A percentile compares a stretch with the other conserved stretches of the same genome.
phyloP scores from a whole-genome alignment of 805 yeast species.

The Monosporozyma yasuniensis region DNA sequence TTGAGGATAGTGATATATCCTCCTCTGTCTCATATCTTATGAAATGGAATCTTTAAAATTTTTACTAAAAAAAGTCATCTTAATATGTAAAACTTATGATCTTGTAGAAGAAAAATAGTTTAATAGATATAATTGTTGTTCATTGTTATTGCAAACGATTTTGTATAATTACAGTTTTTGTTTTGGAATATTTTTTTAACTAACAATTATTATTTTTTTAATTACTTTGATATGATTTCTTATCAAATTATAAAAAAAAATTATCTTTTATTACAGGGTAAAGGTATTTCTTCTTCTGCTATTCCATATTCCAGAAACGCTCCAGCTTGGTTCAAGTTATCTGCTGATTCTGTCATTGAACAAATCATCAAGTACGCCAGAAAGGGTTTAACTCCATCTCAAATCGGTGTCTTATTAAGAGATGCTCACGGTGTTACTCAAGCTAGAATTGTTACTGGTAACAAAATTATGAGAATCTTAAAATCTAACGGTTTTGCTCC shows the following conservation, averaged over 20 bases:
- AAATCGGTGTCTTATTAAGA: slow-evolving; percentile 98
- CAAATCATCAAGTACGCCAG: slow-evolving; percentile 99
- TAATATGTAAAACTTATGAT: not conserved
- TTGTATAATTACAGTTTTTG: not conserved
- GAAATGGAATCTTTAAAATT: not conserved
- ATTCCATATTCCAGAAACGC: slow-evolving; percentile 98
- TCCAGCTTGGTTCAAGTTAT: slow-evolving; percentile 99
- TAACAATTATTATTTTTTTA: slow-evolving; percentile 8
- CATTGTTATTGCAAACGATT: no score
- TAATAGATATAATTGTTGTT: no score
- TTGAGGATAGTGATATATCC: not conserved
- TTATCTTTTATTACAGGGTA: slow-evolving; percentile 55
- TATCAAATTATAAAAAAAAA: slow-evolving; percentile 13
- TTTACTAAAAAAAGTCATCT: not conserved
- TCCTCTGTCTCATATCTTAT: not conserved
- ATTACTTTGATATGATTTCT: slow-evolving; percentile 2
- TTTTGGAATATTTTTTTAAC: slow-evolving; percentile 3
- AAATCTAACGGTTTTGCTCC: slow-evolving; percentile 99
- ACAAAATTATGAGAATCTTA: slow-evolving; percentile 98
- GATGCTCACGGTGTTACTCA: slow-evolving; percentile 99
- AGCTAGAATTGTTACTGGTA: slow-evolving; percentile 94
- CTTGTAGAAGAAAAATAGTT: not conserved
- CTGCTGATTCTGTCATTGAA: slow-evolving; percentile 92
- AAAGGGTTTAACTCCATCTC: slow-evolving; percentile 99
- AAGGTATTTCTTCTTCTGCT: slow-evolving; percentile 98